Evolutionary conservation across 805 yeast genomes (phyloP).

Genomic region (Lachancea sp.): DNA sequence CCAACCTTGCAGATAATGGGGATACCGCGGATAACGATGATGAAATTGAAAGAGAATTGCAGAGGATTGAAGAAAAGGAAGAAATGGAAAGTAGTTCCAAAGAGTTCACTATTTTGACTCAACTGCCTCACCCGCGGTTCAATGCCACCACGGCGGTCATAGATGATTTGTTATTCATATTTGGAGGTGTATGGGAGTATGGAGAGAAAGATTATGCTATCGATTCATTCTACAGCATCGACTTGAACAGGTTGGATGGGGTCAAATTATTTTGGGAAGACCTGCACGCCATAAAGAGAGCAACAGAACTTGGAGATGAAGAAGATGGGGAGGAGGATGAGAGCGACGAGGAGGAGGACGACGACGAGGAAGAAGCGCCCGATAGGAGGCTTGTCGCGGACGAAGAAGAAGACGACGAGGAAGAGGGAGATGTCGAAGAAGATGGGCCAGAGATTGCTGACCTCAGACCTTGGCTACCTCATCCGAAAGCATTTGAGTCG

Average conservation of each 20-base stretch:
- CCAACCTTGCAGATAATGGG: slow-evolving; percentile 58
- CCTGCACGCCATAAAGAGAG: slow-evolving; percentile 46
- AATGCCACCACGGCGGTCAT: slow-evolving; percentile 80
- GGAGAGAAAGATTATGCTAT: slow-evolving; percentile 81
- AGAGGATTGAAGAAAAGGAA: slow-evolving; percentile 33
- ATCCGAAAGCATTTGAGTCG: slow-evolving; percentile 88
- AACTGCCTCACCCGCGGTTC: slow-evolving; percentile 82
- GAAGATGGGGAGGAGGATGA: slow-evolving; percentile 60
- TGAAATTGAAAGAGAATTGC: slow-evolving; percentile 30
- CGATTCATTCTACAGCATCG: slow-evolving; percentile 81
- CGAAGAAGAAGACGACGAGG: slow-evolving; percentile 66
- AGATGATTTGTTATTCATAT: slow-evolving; percentile 76
- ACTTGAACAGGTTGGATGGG: slow-evolving; percentile 82
- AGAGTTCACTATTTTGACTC: slow-evolving; percentile 51
- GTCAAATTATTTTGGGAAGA: slow-evolving; percentile 89
- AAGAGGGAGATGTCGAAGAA: slow-evolving; percentile 53
- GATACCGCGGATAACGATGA: slow-evolving; percentile 31
- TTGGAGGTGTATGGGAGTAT: slow-evolving; percentile 84
- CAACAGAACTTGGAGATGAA: slow-evolving; percentile 43
- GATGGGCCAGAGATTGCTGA: slow-evolving; percentile 74
- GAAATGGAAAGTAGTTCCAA: slow-evolving; percentile 36
- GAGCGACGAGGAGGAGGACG: slow-evolving; percentile 65
- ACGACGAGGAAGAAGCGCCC: slow-evolving; percentile 39
- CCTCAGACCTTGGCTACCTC: slow-evolving; percentile 94
- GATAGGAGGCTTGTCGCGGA: slow-evolving; percentile 41